These are phyloP conservation scores for Rhizopogon sp. DNA, from an alignment of 768 basidiomycete genomes.

Conservation along the genomic window DNA sequence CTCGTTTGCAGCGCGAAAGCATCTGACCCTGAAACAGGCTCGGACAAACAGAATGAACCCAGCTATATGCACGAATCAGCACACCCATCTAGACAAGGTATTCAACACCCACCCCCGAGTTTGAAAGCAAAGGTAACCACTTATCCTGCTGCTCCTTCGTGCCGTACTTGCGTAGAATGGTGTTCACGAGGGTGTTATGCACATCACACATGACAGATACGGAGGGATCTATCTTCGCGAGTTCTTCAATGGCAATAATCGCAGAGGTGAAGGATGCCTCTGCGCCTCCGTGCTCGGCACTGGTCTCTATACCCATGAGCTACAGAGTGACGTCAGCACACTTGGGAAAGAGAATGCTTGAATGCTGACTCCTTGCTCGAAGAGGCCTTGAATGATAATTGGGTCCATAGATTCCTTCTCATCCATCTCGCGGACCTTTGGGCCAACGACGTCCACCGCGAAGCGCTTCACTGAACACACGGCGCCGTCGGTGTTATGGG, in stretches of 20 bases:
- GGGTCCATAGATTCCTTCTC: conserved; percentile 96
- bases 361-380: conserved; percentile 83
- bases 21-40: conserved; percentile 90
- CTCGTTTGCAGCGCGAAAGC: conserved; percentile 95
- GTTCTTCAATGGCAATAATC: conserved; percentile 95
- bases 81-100: neutral
- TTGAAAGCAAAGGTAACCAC: conserved; percentile 81
- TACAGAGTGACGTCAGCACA: conserved; percentile 23
- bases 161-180: conserved; percentile 84
- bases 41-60: conserved; percentile 93
- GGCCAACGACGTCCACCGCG: conserved; percentile 82
- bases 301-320: conserved; percentile 98
- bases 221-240: conserved; percentile 92
- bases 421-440: conserved; percentile 96
- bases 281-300: conserved; percentile 76
- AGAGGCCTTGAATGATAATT: conserved; percentile 77
- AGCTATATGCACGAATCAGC: conserved; percentile 46
- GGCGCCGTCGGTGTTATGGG: conserved; percentile 1
- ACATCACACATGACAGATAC: conserved; percentile 97
- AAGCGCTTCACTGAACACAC: conserved; percentile 71
- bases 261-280: conserved; percentile 92
- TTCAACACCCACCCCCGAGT: conserved; percentile 53
- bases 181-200: conserved; percentile 98
- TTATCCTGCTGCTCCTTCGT: conserved; percentile 80
- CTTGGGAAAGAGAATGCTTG: neutral